phyloP scores from a whole-genome alignment of 148 eudicot species.

The Rhododendron vialii region DNA sequence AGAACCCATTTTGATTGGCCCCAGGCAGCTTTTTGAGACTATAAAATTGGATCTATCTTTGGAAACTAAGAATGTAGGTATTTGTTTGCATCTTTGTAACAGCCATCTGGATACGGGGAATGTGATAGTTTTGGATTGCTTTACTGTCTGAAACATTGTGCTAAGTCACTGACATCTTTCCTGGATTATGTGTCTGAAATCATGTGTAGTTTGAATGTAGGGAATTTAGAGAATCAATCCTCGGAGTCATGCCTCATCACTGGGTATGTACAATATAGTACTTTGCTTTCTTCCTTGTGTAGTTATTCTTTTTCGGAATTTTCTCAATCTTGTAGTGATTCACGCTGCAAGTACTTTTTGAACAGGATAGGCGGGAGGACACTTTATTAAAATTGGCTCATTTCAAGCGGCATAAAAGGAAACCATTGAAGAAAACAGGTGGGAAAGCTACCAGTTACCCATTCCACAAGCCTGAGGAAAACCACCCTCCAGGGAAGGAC shows the following conservation, averaged over 20 bases:
- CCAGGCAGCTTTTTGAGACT: neutral
- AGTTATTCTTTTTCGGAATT: neutral
- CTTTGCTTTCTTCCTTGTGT: neutral
- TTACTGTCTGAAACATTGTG: neutral
- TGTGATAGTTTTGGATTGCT: neutral
- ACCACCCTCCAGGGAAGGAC: constrained; percentile 92
- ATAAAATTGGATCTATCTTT: neutral
- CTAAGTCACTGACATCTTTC: neutral
- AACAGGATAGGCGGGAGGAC: constrained; percentile 95
- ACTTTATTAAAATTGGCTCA: constrained; percentile 76
- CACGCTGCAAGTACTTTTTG: constrained; percentile 14
- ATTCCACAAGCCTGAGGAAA: constrained; percentile 93
- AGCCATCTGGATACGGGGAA: neutral
- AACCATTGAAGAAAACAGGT: constrained; percentile 59
- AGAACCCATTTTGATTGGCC: neutral
- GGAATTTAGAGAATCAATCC: constrained; percentile 91
- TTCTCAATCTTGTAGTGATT: constrained; percentile 5
- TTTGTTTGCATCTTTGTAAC: neutral
- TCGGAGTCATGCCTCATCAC: constrained; percentile 94
- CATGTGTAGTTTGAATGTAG: constrained; percentile 81
- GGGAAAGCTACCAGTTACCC: constrained; percentile 70
- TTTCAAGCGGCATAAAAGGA: constrained; percentile 90
- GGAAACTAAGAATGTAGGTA: neutral
- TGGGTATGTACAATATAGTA: constrained; percentile 54
- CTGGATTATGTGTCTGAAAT: constrained; percentile 20